Evolutionary conservation across 164 flowering plant genomes (phyloP).

Genomic region (Magnolia sinica): DNA sequence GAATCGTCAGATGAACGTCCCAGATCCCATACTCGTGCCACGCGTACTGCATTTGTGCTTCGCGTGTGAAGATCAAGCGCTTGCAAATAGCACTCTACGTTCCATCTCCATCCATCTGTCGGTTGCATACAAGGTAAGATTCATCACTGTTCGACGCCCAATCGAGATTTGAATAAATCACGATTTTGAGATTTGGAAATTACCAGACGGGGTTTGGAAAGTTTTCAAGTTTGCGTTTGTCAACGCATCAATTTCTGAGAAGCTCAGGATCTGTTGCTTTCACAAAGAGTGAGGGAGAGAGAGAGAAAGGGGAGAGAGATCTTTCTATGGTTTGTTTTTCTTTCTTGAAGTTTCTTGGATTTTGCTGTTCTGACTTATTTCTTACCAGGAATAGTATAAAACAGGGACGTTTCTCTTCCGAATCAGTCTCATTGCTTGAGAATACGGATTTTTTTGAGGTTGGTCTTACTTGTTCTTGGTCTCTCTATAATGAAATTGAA

Average conservation of each 20-base stretch:
- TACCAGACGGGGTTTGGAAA: background rate
- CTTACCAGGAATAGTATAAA: background rate
- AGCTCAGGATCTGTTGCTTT: background rate
- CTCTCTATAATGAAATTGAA: background rate
- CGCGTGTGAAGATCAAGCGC: background rate
- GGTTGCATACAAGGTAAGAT: too few species aligned
- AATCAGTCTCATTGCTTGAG: background rate
- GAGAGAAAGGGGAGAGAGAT: too few species aligned
- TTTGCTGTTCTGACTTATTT: background rate
- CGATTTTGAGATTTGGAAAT: background rate
- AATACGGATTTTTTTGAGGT: background rate
- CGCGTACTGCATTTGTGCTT: background rate
- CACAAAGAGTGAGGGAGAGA: background rate
- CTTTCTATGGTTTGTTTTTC: background rate
- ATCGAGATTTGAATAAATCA: background rate
- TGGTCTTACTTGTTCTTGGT: background rate
- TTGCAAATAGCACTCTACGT: background rate
- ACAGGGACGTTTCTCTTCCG: background rate
- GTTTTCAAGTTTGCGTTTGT: background rate
- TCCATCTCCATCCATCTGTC: too few species aligned
- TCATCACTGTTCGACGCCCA: background rate
- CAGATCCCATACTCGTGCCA: background rate
- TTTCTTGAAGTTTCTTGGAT: conserved; percentile 2
- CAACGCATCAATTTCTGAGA: background rate
- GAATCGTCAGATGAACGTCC: too few species aligned